Conservation (phyloP, 1,139 yeast genomes). For the Lodderomyces margitis region DNA sequence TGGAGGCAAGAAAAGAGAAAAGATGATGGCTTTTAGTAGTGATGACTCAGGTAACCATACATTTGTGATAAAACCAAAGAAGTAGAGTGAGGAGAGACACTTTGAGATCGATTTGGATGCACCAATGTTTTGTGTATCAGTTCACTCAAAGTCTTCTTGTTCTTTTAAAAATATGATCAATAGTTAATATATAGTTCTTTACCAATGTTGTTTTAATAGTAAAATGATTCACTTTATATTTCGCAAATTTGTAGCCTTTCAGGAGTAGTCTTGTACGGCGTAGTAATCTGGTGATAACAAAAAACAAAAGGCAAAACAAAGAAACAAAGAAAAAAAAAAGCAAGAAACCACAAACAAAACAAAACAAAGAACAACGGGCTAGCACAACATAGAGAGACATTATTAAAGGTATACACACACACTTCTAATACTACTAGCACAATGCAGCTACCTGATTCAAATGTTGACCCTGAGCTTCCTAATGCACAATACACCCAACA, state of each 20-base stretch:
- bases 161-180: too few relatives aligned
- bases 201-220: too few relatives aligned
- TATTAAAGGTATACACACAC: neutral
- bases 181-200: too few relatives aligned
- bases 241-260: too few relatives aligned
- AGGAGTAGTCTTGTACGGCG: too few relatives aligned
- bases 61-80: slow-evolving; percentile 39
- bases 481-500: slow-evolving; percentile 23
- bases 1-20: slow-evolving; percentile 24
- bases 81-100: slow-evolving; percentile 13
- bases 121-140: too few relatives aligned
- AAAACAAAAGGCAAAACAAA: neutral
- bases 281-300: too few relatives aligned
- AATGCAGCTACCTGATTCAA: neutral
- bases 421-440: neutral
- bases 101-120: neutral
- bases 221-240: too few relatives aligned
- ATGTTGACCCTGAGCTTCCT: slow-evolving; percentile 6
- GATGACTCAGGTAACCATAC: slow-evolving; percentile 45
- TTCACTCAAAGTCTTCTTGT: neutral
- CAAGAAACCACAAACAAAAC: neutral
- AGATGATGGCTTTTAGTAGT: slow-evolving; percentile 43
- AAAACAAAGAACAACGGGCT: neutral
- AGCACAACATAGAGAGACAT: too few relatives aligned
- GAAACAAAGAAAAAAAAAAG: neutral